These are phyloP conservation scores for Coemansia furcata DNA, from an alignment of 192 early-diverging fungal genomes.

Conservation along the genomic window DNA sequence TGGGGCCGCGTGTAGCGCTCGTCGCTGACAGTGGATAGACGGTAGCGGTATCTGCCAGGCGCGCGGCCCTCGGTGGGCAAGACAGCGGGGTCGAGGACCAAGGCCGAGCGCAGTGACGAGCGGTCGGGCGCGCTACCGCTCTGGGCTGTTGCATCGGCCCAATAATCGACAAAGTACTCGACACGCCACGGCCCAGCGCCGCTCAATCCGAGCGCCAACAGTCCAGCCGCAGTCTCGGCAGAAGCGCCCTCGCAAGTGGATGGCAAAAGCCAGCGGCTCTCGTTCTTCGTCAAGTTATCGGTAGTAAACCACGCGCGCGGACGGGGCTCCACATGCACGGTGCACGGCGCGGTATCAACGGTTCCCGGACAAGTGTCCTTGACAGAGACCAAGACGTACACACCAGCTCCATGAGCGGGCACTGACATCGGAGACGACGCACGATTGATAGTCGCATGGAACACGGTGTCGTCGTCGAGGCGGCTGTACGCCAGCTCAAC, in stretches of 20 bases:
- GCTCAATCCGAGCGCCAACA: slow-evolving; percentile 29
- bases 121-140: slow-evolving; percentile 33
- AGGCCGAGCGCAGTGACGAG: slow-evolving; percentile 24
- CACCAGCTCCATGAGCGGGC: slow-evolving; percentile 37
- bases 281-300: slow-evolving; percentile 2
- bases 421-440: slow-evolving; percentile 11
- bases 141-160: slow-evolving; percentile 16
- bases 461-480: slow-evolving; percentile 12
- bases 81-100: slow-evolving; percentile 13
- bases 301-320: slow-evolving; percentile 43
- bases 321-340: slow-evolving; percentile 42
- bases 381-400: slow-evolving; percentile 41
- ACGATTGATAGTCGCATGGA: background rate
- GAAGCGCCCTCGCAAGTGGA: background rate
- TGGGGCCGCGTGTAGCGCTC: slow-evolving; percentile 43
- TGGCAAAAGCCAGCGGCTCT: background rate
- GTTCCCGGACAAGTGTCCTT: slow-evolving; percentile 35
- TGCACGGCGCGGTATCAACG: slow-evolving; percentile 29
- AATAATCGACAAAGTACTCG: slow-evolving; percentile 46
- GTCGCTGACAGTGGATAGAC: slow-evolving; percentile 35
- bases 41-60: slow-evolving; percentile 45
- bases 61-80: slow-evolving; percentile 16
- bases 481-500: slow-evolving; percentile 37
- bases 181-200: slow-evolving; percentile 47
- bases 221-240: background rate